Base-by-base conservation (phyloP, 2,329 filamentous ascomycete genomes). In the Lachnellula arida region DNA sequence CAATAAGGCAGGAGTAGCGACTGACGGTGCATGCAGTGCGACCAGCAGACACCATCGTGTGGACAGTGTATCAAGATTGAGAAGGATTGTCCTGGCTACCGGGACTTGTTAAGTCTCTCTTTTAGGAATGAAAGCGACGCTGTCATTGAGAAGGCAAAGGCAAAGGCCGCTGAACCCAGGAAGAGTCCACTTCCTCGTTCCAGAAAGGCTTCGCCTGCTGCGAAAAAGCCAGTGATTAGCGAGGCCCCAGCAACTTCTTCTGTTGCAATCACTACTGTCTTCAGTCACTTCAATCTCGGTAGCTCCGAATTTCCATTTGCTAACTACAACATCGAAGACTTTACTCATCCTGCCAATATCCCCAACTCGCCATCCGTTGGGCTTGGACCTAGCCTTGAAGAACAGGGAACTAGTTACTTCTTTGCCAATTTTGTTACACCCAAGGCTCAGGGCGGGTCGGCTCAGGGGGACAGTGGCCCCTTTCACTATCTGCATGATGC, bases 71-170 rank as follows among this genome's bases (percentile, higher is more conserved):
- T 75, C 53, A 80, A 79, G 65, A 73, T 76, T 46, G 71, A 76
- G 54, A 74, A 77, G 56, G 59, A 69, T 68, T 82, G 79, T 57
- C 78, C 78, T 25, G 79, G 79, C 53, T 81, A 82, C 63, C 72
- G 79, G 35, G 81, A 81, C 61, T 71, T 80, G 50, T 74, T 81
- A 46, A 79, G 82, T 64, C 74, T 82, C 55, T 79, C 81, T 75
- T 81, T 82, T 62, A 74, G 79, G 48, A 78, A 81, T 65, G 78
- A 81, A 67, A 81, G 78, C 61, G 74, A 73, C 32, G 76, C 77
- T 65, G 79, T 81, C 55, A 80, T 80, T 61, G 75, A 23, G 67
- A 14, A 64, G 64, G 3, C 68, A 71, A 23, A 50, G 49, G 46
- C 46, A 35, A 53, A 44, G 68, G 67, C 25, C 70, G 72, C 23